Conservation (phyloP, 805 yeast species). For the Lachancea mirantina region DNA sequence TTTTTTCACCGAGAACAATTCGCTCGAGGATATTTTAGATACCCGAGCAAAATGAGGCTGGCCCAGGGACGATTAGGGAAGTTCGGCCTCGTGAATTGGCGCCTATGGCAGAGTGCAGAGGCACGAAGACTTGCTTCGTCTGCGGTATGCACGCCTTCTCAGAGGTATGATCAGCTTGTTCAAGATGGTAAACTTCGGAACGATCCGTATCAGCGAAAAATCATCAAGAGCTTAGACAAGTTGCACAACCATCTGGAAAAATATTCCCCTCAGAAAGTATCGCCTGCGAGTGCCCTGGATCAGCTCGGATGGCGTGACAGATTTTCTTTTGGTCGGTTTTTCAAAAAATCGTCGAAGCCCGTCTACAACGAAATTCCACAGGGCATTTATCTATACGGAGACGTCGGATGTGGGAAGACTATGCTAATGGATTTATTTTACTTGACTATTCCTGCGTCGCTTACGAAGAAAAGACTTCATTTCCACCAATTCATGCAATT, state of each 20-base stretch:
- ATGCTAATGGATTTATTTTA: constrained; percentile 97
- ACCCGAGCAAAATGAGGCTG: too few species aligned
- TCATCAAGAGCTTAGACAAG: constrained; percentile 52
- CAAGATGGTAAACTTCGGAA: constrained; percentile 48
- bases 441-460: constrained; percentile 67
- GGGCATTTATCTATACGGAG: constrained; percentile 92
- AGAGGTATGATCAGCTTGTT: constrained; percentile 45
- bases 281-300: constrained; percentile 43
- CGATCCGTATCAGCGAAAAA: constrained; percentile 75
- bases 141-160: constrained; percentile 39
- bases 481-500: constrained; percentile 97
- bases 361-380: constrained; percentile 44
- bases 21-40: too few species aligned
- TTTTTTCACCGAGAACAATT: too few species aligned
- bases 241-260: constrained; percentile 47
- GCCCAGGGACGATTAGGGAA: too few species aligned
- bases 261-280: constrained; percentile 59
- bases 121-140: too few species aligned
- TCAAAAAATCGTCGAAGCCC: constrained; percentile 13
- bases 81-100: too few species aligned
- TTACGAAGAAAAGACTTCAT: constrained; percentile 77
- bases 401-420: constrained; percentile 97
- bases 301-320: constrained; percentile 35
- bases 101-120: too few species aligned
- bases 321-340: constrained; percentile 29